Evolutionary conservation across 345 rosid genomes (phyloP).

Genomic region (Salix arbutifolia): DNA sequence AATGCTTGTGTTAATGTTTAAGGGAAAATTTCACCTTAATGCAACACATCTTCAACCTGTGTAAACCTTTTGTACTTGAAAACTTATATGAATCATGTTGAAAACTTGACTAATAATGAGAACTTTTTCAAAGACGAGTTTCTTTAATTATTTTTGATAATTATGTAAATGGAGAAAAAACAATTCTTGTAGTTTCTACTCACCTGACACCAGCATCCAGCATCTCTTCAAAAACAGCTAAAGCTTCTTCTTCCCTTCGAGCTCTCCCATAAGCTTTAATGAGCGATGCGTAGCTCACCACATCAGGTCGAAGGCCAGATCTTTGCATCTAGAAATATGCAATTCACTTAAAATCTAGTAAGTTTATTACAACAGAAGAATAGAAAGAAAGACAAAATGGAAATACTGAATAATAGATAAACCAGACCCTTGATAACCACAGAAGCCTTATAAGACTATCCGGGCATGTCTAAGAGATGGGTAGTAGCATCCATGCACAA

Average conservation of each 20-base stretch:
- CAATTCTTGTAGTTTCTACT: constrained; percentile 4
- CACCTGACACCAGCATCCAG: constrained; percentile 93
- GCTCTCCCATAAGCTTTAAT: constrained; percentile 93
- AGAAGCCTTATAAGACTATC: not conserved
- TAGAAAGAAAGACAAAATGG: not conserved
- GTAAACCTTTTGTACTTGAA: not conserved
- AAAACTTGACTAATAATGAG: constrained; percentile 2
- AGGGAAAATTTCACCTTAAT: not conserved
- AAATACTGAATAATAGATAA: not conserved
- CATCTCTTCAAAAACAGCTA: constrained; percentile 98
- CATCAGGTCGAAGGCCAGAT: constrained; percentile 77
- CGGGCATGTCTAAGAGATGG: not conserved
- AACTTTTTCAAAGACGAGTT: no score
- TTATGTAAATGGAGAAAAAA: not conserved
- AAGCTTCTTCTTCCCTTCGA: constrained; percentile 93
- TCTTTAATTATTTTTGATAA: no score
- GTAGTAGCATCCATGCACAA: not conserved
- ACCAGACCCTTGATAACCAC: not conserved
- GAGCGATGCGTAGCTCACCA: constrained; percentile 86
- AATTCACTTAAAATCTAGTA: constrained; percentile 11
- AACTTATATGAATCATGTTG: not conserved
- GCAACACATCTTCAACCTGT: not conserved
- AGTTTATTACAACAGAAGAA: not conserved
- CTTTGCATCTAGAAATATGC: constrained; percentile 77
- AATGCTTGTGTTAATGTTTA: not conserved